Evolutionary conservation across 306 rosid genomes (phyloP).

Genomic region (Cicer judaicum): DNA sequence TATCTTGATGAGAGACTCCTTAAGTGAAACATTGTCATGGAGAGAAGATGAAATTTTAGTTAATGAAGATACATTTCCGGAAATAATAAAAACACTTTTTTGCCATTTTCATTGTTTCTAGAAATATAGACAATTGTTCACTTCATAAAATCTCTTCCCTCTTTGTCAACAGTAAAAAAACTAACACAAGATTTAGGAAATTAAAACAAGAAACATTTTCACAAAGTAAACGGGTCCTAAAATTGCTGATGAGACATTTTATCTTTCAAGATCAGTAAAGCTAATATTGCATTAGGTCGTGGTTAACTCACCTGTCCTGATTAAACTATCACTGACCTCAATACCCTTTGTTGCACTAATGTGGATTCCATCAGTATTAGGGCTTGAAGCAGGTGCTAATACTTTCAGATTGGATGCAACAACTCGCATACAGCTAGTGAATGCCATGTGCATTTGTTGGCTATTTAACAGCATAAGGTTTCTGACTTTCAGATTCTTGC

Average conservation of each 20-base stretch:
- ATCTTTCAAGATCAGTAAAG: constrained; percentile 15
- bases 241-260: neutral
- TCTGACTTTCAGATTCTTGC: constrained; percentile 68
- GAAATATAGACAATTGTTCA: neutral
- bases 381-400: constrained; percentile 76
- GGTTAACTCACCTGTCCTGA: constrained; percentile 69
- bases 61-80: too few relatives aligned
- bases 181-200: too few relatives aligned
- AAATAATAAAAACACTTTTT: too few relatives aligned
- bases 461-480: constrained; percentile 70
- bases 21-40: too few relatives aligned
- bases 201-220: too few relatives aligned
- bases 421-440: constrained; percentile 73
- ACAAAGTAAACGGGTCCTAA: neutral
- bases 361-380: constrained; percentile 96
- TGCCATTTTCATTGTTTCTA: too few relatives aligned
- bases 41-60: too few relatives aligned
- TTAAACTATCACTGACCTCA: constrained; percentile 57
- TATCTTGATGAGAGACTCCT: too few relatives aligned
- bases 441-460: constrained; percentile 83
- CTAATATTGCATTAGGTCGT: neutral
- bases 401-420: constrained; percentile 64
- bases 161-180: too few relatives aligned
- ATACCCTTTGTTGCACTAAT: constrained; percentile 70
- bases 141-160: too few relatives aligned